Evolutionary conservation across 2,329 filamentous ascomycete genomes (phyloP).

Genomic region (Curvularia lunata): DNA sequence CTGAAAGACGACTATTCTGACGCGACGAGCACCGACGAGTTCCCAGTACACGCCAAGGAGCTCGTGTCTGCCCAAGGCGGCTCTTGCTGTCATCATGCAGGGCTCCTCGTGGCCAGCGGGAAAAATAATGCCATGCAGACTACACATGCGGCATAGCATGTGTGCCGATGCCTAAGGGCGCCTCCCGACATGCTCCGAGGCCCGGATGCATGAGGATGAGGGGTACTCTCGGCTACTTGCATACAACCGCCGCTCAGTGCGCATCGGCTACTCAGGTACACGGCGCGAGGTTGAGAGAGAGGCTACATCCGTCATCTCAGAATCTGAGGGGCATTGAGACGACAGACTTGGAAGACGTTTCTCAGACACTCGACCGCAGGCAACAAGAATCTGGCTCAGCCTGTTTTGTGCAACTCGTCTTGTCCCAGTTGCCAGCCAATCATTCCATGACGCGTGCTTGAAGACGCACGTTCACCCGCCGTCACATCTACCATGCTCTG

Average conservation of each 20-base stretch:
- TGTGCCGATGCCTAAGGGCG: not conserved
- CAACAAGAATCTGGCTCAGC: not conserved
- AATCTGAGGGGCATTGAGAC: not conserved
- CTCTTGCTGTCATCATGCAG: constrained; percentile 1
- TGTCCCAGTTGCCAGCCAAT: not conserved
- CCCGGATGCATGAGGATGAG: constrained; percentile 8
- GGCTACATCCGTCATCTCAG: not conserved
- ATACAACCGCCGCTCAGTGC: constrained; percentile 17
- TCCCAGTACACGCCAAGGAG: not conserved
- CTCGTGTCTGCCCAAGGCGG: not conserved
- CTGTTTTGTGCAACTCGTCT: not conserved
- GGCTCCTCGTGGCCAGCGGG: not conserved
- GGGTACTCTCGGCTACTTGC: constrained; percentile 25
- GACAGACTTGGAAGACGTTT: not conserved
- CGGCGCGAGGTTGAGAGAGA: not conserved
- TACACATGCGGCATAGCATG: constrained; percentile 1
- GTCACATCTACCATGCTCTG: constrained; percentile 20
- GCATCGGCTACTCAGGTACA: constrained; percentile 18
- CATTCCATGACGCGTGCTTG: constrained; percentile 16
- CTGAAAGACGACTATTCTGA: not conserved
- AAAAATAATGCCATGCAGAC: not conserved
- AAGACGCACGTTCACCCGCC: constrained; percentile 2
- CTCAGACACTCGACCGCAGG: not conserved
- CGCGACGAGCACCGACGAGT: not conserved
- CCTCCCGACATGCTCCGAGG: constrained; percentile 10